phyloP scores from a whole-genome alignment of 768 basidiomycete species.

The Boletus tomentosulus region DNA sequence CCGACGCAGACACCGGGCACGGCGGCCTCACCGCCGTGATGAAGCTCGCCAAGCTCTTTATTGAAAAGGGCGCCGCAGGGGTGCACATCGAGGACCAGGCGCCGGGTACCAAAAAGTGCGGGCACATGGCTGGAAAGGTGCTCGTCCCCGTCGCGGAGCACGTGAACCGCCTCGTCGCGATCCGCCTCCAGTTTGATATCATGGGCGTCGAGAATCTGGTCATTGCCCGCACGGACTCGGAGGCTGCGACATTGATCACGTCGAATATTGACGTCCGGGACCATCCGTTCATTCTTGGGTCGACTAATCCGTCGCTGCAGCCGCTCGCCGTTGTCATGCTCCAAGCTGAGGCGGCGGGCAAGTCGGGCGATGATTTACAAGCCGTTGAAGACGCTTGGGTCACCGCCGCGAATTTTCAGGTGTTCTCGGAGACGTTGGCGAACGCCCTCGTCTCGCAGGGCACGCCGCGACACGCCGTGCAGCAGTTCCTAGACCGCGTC shows the following conservation, averaged over 20 bases:
- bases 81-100: slow-evolving; percentile 99
- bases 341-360: slow-evolving; percentile 78
- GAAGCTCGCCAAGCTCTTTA: slow-evolving; percentile 98
- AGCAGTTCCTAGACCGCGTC: slow-evolving; percentile 60
- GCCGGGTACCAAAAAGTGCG: slow-evolving; percentile 94
- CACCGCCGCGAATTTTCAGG: slow-evolving; percentile 66
- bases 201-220: slow-evolving; percentile 97
- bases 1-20: slow-evolving; percentile 98
- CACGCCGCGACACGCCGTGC: slow-evolving; percentile 42
- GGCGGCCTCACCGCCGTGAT: slow-evolving; percentile 97
- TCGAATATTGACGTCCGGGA: slow-evolving; percentile 97
- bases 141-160: slow-evolving; percentile 97
- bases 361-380: slow-evolving; percentile 77
- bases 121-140: slow-evolving; percentile 94
- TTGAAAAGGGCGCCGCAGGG: slow-evolving; percentile 96
- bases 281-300: slow-evolving; percentile 94
- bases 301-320: slow-evolving; percentile 66
- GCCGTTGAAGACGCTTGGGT: slow-evolving; percentile 88
- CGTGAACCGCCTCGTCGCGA: slow-evolving; percentile 95
- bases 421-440: slow-evolving; percentile 72
- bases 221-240: slow-evolving; percentile 93
- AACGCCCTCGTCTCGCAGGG: slow-evolving; percentile 63
- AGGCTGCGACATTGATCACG: slow-evolving; percentile 95
- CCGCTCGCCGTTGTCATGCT: slow-evolving; percentile 79
- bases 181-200: slow-evolving; percentile 95